Conservation (phyloP, 1,139 yeast genomes). For the Torulaspora pretoriensis region DNA sequence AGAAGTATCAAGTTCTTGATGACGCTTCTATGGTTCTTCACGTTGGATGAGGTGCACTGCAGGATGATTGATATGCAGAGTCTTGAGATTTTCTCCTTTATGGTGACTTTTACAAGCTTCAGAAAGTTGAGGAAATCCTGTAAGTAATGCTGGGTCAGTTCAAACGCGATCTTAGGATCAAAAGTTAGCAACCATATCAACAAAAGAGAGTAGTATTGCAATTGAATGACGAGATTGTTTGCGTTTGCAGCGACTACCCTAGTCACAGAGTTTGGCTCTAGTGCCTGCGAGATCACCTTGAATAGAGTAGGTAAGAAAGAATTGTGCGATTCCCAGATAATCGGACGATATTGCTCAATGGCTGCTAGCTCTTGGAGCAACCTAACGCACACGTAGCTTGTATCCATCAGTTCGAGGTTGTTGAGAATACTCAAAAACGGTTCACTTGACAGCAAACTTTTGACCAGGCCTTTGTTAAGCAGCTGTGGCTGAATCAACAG, state of each 20-base stretch:
- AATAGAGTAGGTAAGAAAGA: conserved; percentile 56
- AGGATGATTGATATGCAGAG: conserved; percentile 70
- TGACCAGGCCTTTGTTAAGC: conserved; percentile 21
- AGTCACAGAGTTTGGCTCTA: conserved; percentile 25
- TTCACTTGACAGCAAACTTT: conserved; percentile 23
- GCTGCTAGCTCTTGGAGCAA: conserved; percentile 41
- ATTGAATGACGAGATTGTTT: conserved; percentile 57
- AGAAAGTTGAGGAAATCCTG: conserved; percentile 50
- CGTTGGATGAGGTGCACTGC: conserved; percentile 46
- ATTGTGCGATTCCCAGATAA: conserved; percentile 53
- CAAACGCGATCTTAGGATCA: conserved; percentile 50
- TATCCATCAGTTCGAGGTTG: conserved; percentile 30
- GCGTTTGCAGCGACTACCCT: conserved; percentile 44
- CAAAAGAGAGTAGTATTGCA: conserved; percentile 74
- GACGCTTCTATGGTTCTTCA: conserved; percentile 33
- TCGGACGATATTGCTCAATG: conserved; percentile 52
- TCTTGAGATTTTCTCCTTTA: conserved; percentile 88
- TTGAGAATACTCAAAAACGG: conserved; percentile 25
- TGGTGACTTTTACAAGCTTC: conserved; percentile 68
- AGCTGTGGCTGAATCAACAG: conserved; percentile 34
- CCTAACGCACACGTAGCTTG: conserved; percentile 33
- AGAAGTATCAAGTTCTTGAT: conserved; percentile 69
- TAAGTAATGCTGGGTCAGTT: conserved; percentile 44
- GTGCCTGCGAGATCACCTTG: conserved; percentile 37
- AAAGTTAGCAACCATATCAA: conserved; percentile 84